Percentiles rank a stretch among this genome's conserved stretches.
Conservation (phyloP, 1,139 yeast genomes). For the Wickerhamomyces sp. region DNA sequence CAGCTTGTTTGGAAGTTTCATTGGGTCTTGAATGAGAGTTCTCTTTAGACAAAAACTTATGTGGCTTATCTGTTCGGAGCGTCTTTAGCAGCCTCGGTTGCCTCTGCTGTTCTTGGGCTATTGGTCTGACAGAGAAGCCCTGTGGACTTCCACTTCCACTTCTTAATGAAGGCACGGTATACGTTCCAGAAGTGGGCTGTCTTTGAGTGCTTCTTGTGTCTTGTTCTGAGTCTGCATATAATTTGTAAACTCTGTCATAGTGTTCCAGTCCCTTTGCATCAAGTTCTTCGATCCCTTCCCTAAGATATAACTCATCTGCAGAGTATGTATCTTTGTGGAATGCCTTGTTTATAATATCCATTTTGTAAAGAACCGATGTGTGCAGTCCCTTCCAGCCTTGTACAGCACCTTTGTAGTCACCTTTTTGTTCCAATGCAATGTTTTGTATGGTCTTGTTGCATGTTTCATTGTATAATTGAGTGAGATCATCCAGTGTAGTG, state of each 20-base stretch:
- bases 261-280: slow-evolving; percentile 31
- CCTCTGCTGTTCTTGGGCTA: slow-evolving; percentile 10
- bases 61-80: slow-evolving; percentile 22
- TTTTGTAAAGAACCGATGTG: slow-evolving; percentile 50
- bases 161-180: slow-evolving; percentile 23
- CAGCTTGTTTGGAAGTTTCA: slow-evolving; percentile 38
- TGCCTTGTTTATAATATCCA: slow-evolving; percentile 49
- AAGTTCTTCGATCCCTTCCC: slow-evolving; percentile 31
- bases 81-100: slow-evolving; percentile 24
- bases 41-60: slow-evolving; percentile 10
- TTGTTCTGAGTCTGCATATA: slow-evolving; percentile 13
- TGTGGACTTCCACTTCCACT: slow-evolving; percentile 15
- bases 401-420: slow-evolving; percentile 48
- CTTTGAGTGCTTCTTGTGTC: slow-evolving; percentile 3
- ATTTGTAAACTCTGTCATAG: slow-evolving; percentile 28
- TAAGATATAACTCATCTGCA: slow-evolving; percentile 33
- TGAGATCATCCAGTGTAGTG: slow-evolving; percentile 51
- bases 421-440: slow-evolving; percentile 51
- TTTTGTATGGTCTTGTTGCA: slow-evolving; percentile 55
- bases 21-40: slow-evolving; percentile 27
- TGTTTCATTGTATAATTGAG: slow-evolving; percentile 56
- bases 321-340: slow-evolving; percentile 36
- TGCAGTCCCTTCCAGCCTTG: slow-evolving; percentile 71
- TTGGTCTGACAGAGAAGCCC: slow-evolving; percentile 18
- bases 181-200: slow-evolving; percentile 10